These are phyloP conservation scores for Primulina eburnea DNA, from an alignment of 257 asterid species.

Conservation along the genomic window DNA sequence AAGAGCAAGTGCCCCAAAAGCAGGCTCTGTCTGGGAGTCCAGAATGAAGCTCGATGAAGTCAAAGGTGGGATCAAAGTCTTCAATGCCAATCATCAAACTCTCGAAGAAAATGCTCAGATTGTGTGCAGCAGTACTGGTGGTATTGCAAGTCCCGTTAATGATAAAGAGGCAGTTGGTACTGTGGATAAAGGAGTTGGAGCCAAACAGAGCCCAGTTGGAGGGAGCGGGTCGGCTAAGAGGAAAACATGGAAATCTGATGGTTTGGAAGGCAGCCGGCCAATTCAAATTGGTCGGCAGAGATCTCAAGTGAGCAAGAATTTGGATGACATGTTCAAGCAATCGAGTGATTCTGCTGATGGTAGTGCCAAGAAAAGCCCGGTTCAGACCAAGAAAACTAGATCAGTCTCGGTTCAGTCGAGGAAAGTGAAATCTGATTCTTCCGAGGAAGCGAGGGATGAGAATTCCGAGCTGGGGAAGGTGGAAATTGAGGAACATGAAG, in stretches of 20 bases:
- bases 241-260: constrained; percentile 74
- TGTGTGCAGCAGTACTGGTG: constrained; percentile 3
- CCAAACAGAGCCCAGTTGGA: constrained; percentile 45
- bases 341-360: constrained; percentile 27
- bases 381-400: constrained; percentile 37
- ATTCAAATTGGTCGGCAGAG: constrained; percentile 52
- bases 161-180: constrained; percentile 14
- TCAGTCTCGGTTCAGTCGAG: constrained; percentile 32
- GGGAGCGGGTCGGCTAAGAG: constrained; percentile 42
- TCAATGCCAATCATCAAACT: constrained; percentile 35
- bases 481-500: constrained; percentile 30
- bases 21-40: not conserved
- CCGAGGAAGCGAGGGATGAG: not conserved
- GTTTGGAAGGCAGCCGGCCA: constrained; percentile 44
- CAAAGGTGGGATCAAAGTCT: constrained; percentile 39
- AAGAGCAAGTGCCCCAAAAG: not conserved
- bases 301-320: constrained; percentile 50
- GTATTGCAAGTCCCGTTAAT: not conserved
- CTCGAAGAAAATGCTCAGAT: constrained; percentile 21
- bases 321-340: constrained; percentile 39
- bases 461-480: constrained; percentile 22
- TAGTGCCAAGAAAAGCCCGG: constrained; percentile 39
- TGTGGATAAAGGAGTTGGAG: not conserved
- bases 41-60: not conserved
- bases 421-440: constrained; percentile 38